Conservation (phyloP, 2,329 filamentous ascomycete genomes). For the Xylaria arbuscula region DNA sequence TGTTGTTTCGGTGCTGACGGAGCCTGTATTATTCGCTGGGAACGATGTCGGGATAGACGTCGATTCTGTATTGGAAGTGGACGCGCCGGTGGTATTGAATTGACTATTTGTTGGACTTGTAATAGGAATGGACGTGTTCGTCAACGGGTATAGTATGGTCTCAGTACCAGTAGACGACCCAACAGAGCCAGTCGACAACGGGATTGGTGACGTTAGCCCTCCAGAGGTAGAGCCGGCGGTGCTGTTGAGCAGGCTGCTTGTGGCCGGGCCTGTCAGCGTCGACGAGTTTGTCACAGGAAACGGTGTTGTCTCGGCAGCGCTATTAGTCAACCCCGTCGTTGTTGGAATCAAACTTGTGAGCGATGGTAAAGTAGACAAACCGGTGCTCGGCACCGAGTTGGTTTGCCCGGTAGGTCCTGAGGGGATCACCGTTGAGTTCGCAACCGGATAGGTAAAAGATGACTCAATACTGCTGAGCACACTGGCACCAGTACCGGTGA, state of each 20-base stretch:
- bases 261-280: neutral
- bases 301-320: conserved; percentile 18
- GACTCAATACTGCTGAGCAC: conserved; percentile 9
- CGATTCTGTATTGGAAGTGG: neutral
- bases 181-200: neutral
- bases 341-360: conserved; percentile 7
- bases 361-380: conserved; percentile 10
- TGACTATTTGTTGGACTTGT: conserved; percentile 2
- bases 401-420: conserved; percentile 1
- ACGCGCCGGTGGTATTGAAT: neutral
- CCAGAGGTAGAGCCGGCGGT: neutral
- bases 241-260: conserved; percentile 15
- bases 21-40: conserved; percentile 7
- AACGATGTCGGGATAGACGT: conserved; percentile 19
- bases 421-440: conserved; percentile 20
- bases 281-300: conserved; percentile 24
- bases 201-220: conserved; percentile 1
- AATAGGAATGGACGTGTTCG: conserved; percentile 22
- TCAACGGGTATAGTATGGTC: conserved; percentile 16
- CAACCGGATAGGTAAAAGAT: conserved; percentile 20
- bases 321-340: neutral
- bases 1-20: conserved; percentile 7
- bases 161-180: conserved; percentile 16
- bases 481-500: conserved; percentile 8
- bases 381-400: conserved; percentile 20